Conservation (phyloP, 2,329 filamentous ascomycete genomes). For the Bipolaris cookei region DNA sequence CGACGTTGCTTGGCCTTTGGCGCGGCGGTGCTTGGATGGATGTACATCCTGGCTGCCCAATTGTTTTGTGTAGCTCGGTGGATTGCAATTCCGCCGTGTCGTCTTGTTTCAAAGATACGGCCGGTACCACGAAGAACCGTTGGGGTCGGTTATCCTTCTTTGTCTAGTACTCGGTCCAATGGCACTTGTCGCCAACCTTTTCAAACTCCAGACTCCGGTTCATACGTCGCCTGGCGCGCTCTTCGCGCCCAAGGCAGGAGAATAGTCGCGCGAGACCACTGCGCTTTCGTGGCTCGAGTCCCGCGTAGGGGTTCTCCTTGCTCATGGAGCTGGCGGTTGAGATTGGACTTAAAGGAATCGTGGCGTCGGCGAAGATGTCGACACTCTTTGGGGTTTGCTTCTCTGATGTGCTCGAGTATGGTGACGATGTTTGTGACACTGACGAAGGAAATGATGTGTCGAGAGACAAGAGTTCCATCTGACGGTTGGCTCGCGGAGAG, state of each 20-base stretch:
- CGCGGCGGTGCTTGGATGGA: background rate
- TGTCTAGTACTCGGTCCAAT: constrained; percentile 42
- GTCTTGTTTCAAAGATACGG: constrained; percentile 9
- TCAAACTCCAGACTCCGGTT: constrained; percentile 35
- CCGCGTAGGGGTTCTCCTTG: constrained; percentile 31
- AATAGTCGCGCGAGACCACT: constrained; percentile 41
- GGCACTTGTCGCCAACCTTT: constrained; percentile 38
- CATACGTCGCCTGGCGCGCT: constrained; percentile 33
- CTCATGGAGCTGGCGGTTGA: constrained; percentile 23
- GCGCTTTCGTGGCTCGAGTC: constrained; percentile 38
- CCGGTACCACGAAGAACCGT: background rate
- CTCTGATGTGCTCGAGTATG: constrained; percentile 24
- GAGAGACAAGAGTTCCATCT: constrained; percentile 28
- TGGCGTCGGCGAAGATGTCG: constrained; percentile 45
- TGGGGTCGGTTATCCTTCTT: background rate
- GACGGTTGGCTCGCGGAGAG: constrained; percentile 31
- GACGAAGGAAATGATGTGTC: constrained; percentile 27
- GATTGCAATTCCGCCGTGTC: background rate
- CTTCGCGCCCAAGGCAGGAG: constrained; percentile 45
- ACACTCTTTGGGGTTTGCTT: constrained; percentile 23
- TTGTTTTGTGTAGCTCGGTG: constrained; percentile 10
- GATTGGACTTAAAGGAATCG: constrained; percentile 42
- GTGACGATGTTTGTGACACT: constrained; percentile 18
- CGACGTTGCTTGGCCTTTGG: background rate
- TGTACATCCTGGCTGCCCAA: background rate